Percentiles rank a stretch among this genome's conserved stretches.
Evolutionary conservation across 306 rosid species (phyloP).

Genomic region (Hylodesmum podocarpum): DNA sequence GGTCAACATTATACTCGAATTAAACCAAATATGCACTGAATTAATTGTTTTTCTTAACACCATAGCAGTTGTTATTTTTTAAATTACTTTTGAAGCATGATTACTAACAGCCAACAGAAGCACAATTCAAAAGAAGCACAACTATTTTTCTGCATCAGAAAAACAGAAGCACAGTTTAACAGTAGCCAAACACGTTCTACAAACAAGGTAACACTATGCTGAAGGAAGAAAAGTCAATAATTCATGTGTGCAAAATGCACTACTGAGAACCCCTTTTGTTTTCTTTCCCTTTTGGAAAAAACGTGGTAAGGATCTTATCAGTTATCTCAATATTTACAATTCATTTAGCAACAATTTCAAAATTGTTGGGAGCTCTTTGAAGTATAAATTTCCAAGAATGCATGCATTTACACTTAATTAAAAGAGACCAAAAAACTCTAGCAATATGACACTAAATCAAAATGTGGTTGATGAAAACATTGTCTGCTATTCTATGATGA

Average conservation of each 20-base stretch:
- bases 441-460: constrained; percentile 34
- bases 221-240: neutral
- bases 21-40: neutral
- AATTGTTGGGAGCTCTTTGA: constrained; percentile 46
- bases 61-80: neutral
- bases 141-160: too few relatives aligned
- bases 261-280: constrained; percentile 12
- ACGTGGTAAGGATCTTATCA: constrained; percentile 23
- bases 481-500: constrained; percentile 62
- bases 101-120: neutral
- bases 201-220: neutral
- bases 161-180: neutral
- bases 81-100: neutral
- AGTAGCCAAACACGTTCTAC: neutral
- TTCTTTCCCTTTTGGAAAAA: constrained; percentile 9
- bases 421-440: constrained; percentile 17
- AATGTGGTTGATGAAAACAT: constrained; percentile 43
- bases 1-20: too few relatives aligned
- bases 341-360: constrained; percentile 39
- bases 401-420: constrained; percentile 47
- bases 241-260: constrained; percentile 21
- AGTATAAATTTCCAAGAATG: constrained; percentile 50
- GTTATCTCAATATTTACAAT: constrained; percentile 41
- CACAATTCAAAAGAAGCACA: neutral
- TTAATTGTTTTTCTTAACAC: neutral